Evolutionary conservation across 2,329 filamentous ascomycete genomes (phyloP).

Genomic region (Aspergillus sp.): DNA sequence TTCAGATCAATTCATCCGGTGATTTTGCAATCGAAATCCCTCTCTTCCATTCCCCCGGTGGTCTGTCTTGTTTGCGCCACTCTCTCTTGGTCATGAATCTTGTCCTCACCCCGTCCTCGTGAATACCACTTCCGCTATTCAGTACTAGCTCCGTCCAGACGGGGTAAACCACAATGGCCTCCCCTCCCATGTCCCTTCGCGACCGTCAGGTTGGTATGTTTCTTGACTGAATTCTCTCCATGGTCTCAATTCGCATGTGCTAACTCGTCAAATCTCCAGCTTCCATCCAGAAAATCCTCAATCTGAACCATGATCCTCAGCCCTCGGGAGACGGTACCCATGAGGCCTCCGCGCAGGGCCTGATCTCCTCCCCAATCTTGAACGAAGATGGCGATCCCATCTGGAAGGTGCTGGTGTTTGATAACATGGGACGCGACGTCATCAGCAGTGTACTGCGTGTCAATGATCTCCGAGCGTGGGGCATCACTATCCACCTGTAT

Average conservation of each 20-base stretch:
- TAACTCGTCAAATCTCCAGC: slow-evolving; percentile 50
- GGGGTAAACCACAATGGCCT: slow-evolving; percentile 47
- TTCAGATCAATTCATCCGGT: too few relatives aligned
- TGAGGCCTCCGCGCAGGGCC: slow-evolving; percentile 60
- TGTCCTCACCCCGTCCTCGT: slow-evolving; percentile 9
- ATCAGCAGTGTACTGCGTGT: slow-evolving; percentile 95
- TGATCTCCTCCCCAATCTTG: slow-evolving; percentile 72
- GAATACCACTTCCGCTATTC: slow-evolving; percentile 13
- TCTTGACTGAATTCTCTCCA: slow-evolving; percentile 7
- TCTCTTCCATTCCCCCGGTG: background rate
- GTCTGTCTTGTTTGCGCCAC: background rate
- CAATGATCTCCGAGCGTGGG: slow-evolving; percentile 86
- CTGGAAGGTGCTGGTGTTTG: slow-evolving; percentile 97
- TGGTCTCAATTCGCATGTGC: background rate
- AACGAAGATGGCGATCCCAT: slow-evolving; percentile 87
- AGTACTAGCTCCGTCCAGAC: too few relatives aligned
- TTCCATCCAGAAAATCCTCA: slow-evolving; percentile 92
- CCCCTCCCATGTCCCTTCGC: slow-evolving; percentile 58
- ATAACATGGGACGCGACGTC: slow-evolving; percentile 86
- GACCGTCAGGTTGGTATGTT: slow-evolving; percentile 69
- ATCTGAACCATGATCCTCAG: slow-evolving; percentile 74
- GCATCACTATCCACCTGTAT: slow-evolving; percentile 95
- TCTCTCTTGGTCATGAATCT: slow-evolving; percentile 21
- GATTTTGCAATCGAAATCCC: too few relatives aligned
- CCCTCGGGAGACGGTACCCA: slow-evolving; percentile 56